Conservation (phyloP, 2,329 filamentous ascomycete species). For the Aspergillus spinulosporus region DNA sequence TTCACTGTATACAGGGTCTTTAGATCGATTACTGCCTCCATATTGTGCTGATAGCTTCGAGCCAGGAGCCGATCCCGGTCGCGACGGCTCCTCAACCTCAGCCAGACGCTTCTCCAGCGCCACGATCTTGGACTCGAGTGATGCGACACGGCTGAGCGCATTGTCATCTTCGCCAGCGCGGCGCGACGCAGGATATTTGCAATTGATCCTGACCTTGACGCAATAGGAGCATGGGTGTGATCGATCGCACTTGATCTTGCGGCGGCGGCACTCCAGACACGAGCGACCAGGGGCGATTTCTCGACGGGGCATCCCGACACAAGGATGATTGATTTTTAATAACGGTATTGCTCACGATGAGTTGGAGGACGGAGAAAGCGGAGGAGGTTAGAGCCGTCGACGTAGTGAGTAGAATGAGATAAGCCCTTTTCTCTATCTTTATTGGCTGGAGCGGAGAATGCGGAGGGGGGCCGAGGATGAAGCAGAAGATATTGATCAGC, state of each 20-base stretch:
- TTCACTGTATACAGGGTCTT: no score
- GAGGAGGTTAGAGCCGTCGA: neutral
- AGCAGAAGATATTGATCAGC: no score
- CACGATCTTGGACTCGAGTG: neutral
- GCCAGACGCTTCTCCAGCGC: neutral
- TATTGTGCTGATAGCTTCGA: no score
- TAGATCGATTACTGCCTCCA: no score
- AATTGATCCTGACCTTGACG: constrained; percentile 4
- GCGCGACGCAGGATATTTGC: constrained; percentile 3
- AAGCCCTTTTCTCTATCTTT: no score
- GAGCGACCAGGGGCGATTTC: constrained; percentile 17
- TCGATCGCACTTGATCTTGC: constrained; percentile 30
- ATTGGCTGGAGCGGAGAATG: neutral
- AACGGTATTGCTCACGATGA: no score
- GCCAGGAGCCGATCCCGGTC: no score
- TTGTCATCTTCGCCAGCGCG: neutral
- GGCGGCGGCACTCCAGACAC: constrained; percentile 28
- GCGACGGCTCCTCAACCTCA: neutral
- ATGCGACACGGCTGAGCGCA: neutral
- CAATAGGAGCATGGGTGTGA: constrained; percentile 24
- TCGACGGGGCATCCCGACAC: constrained; percentile 10
- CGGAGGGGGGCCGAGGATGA: neutral
- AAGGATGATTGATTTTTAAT: neutral
- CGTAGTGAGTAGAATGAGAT: no score
- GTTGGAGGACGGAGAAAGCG: neutral